These are phyloP conservation scores for Neonectria punicea DNA, from an alignment of 2,329 filamentous ascomycete genomes.

Conservation along the genomic window DNA sequence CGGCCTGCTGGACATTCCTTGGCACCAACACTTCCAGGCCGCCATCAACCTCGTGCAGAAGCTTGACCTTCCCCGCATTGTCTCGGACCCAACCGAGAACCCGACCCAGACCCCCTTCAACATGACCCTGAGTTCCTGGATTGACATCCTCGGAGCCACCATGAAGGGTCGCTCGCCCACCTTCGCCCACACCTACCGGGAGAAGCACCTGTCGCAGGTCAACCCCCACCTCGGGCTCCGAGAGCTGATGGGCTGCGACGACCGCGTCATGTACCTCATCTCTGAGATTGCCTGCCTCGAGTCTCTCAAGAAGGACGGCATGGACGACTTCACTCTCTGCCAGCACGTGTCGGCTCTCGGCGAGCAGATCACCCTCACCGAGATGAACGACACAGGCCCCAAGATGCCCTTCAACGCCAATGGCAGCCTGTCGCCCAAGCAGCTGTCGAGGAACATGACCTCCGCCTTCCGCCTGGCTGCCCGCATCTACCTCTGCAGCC, in stretches of 20 bases:
- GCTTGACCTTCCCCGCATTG: conserved; percentile 78
- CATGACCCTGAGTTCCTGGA: conserved; percentile 95
- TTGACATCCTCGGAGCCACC: conserved; percentile 94
- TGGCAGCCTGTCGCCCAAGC: conserved; percentile 81
- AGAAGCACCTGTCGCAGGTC: conserved; percentile 82
- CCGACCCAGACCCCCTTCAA: conserved; percentile 80
- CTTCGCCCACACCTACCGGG: conserved; percentile 94
- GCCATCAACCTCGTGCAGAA: conserved; percentile 86
- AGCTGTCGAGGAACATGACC: conserved; percentile 89
- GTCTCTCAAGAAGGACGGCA: conserved; percentile 82
- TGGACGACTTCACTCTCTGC: conserved; percentile 88
- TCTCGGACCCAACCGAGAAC: conserved; percentile 67
- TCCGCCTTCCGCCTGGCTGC: conserved; percentile 91
- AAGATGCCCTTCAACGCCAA: conserved; percentile 73
- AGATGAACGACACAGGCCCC: conserved; percentile 69
- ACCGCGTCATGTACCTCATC: conserved; percentile 97
- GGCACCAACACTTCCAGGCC: conserved; percentile 97
- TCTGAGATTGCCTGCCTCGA: conserved; percentile 97
- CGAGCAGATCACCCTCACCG: conserved; percentile 84
- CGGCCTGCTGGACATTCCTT: conserved; percentile 88
- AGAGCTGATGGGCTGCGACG: conserved; percentile 97
- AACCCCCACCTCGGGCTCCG: conserved; percentile 77
- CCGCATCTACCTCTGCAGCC: conserved; percentile 94
- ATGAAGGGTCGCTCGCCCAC: conserved; percentile 88
- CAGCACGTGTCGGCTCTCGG: conserved; percentile 90